Conservation (phyloP, 2,329 filamentous ascomycete species). For the Trichoderma cornu-damae region DNA sequence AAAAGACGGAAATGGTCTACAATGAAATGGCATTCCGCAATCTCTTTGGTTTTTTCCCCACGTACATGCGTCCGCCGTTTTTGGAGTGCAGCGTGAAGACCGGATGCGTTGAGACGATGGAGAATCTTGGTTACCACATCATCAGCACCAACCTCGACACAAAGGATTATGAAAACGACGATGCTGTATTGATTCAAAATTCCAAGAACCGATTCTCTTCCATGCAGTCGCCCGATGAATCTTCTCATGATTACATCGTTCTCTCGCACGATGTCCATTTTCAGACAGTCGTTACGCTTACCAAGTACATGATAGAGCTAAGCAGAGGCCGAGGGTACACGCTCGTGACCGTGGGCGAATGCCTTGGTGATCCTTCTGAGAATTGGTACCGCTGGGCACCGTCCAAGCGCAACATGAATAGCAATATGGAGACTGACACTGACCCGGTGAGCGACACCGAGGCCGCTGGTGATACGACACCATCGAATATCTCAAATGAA, state of each 20-base stretch:
- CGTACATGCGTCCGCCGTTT: slow-evolving; percentile 43
- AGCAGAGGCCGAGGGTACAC: slow-evolving; percentile 39
- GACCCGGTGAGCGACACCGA: background rate
- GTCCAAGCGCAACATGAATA: slow-evolving; percentile 18
- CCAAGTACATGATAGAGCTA: slow-evolving; percentile 39
- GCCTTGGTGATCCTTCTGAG: slow-evolving; percentile 46
- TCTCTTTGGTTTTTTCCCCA: slow-evolving; percentile 39
- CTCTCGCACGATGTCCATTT: slow-evolving; percentile 51
- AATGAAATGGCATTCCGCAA: slow-evolving; percentile 43
- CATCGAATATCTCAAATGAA: slow-evolving; percentile 30
- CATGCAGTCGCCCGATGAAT: slow-evolving; percentile 32
- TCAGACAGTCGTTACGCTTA: slow-evolving; percentile 41
- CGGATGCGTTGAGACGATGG: slow-evolving; percentile 37
- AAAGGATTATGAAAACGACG: slow-evolving; percentile 53
- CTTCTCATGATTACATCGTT: slow-evolving; percentile 41
- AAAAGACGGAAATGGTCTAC: slow-evolving; percentile 38
- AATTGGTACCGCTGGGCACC: slow-evolving; percentile 47
- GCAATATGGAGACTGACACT: slow-evolving; percentile 14
- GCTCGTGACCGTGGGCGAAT: slow-evolving; percentile 53
- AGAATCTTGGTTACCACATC: slow-evolving; percentile 49
- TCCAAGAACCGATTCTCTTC: slow-evolving; percentile 38
- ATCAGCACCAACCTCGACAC: slow-evolving; percentile 56
- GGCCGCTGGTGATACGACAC: slow-evolving; percentile 13
- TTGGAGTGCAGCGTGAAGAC: slow-evolving; percentile 39
- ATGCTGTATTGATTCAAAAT: slow-evolving; percentile 44